These are phyloP conservation scores for Sequoia sempervirens DNA, from an alignment of 75 land plant genomes.

Conservation along the genomic window DNA sequence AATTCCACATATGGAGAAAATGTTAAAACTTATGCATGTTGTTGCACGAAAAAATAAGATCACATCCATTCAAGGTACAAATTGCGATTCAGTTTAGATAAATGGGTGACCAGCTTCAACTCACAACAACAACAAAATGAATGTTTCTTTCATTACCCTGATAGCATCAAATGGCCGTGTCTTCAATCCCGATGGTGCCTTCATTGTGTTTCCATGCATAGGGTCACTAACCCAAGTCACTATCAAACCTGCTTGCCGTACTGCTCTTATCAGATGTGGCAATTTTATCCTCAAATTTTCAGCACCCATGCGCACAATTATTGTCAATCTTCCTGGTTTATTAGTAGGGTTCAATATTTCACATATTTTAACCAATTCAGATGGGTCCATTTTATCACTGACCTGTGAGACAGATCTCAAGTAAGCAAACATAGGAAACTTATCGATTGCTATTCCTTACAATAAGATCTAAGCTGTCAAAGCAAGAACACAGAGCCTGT, in stretches of 20 bases:
- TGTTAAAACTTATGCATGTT: neutral
- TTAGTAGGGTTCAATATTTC: constrained; percentile 64
- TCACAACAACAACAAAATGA: neutral
- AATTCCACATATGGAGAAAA: neutral
- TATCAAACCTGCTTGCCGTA: constrained; percentile 56
- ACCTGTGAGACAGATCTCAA: constrained; percentile 26
- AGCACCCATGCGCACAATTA: constrained; percentile 70
- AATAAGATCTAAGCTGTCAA: neutral
- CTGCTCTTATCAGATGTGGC: constrained; percentile 50
- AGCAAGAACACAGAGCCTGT: neutral
- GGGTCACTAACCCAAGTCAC: constrained; percentile 77
- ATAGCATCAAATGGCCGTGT: constrained; percentile 44
- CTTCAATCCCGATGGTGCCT: constrained; percentile 55
- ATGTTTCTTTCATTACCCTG: constrained; percentile 31
- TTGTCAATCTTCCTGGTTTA: constrained; percentile 64
- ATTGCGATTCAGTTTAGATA: neutral
- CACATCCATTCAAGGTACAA: neutral
- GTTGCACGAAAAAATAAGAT: neutral
- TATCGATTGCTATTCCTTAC: neutral
- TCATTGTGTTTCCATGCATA: constrained; percentile 66
- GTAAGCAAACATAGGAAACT: neutral
- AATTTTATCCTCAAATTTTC: constrained; percentile 53
- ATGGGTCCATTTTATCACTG: constrained; percentile 72
- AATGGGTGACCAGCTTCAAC: neutral
- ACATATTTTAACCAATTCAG: constrained; percentile 55